Evolutionary conservation across 2,329 filamentous ascomycete genomes (phyloP), one percentile per base, ranked within the genome.

Genomic region (Penicillium concentricum): DNA sequence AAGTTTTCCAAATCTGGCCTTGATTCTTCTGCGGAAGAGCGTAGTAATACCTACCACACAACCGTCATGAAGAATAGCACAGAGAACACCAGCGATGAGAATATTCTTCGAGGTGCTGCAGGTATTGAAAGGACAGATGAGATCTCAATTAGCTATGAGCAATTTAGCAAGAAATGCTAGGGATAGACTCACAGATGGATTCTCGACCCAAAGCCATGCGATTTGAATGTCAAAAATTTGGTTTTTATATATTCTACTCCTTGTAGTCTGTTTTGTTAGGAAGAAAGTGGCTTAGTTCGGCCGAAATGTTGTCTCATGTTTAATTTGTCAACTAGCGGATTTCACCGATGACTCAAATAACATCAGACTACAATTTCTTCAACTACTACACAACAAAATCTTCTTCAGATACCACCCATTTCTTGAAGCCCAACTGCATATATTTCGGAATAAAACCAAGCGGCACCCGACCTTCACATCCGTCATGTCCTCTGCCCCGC

Each of bases 51-150:
- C 1, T 32, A 13, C 30, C 30, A 32, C 30, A 32, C 30, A 32
- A 32, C 30, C 10, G 26, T 49, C 7, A 54, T 55, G 15, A 42
- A 56, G 6, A 49, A 51, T 30, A 41, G 32, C 13, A 32, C 30
- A 2, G 18, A 2, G 55, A 57, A 64, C 20, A 44, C 41, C 5
- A 66, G 64, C 16, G 51, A 66, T 34, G 63, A 67, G 50, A 48
- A 55, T 41, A 67, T 67, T 24, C 52, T 67, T 9, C 49, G 47
- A 0, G 30, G 30, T 32, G 61, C 52, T 7, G 60, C 61, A 5
- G 63, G 59, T 0, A 67, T 67, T 47, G 63, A 61, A 34, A 57
- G 63, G n/a, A 67, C 59, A 10, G 64, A 67, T 38, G 63, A 64
- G 45, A 45, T 66, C 18, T 54, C 56, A 1, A 56, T 66, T 15